A percentile compares a stretch with the other conserved stretches of the same genome.
These are phyloP conservation scores for Candida awuae DNA, from an alignment of 805 yeast genomes.

Conservation along the genomic window DNA sequence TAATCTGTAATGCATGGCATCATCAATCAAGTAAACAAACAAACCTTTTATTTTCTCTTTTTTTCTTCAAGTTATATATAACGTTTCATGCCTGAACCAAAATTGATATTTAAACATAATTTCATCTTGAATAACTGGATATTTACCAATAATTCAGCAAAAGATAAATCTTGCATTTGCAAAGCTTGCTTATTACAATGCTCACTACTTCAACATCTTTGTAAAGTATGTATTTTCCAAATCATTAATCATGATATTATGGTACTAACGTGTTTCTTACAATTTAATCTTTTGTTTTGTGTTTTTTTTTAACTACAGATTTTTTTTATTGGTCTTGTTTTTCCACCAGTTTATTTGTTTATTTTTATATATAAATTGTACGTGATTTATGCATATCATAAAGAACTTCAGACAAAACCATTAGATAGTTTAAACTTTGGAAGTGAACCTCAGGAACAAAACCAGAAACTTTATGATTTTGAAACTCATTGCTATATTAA, in stretches of 20 bases:
- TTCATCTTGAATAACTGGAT: neutral
- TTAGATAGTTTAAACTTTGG: neutral
- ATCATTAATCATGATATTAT: neutral
- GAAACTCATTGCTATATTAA: slow-evolving; percentile 12
- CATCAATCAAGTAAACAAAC: no score
- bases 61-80: no score
- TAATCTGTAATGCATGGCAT: no score
- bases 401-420: neutral
- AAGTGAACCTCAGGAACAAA: no score
- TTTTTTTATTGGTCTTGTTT: slow-evolving; percentile 8
- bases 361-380: slow-evolving; percentile 6
- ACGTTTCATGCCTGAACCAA: no score
- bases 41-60: no score
- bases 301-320: slow-evolving; percentile 6
- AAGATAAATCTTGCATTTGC: slow-evolving; percentile 4
- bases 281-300: no score
- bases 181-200: slow-evolving; percentile 7
- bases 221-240: neutral
- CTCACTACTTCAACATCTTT: neutral
- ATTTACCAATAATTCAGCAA: neutral
- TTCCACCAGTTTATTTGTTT: slow-evolving; percentile 7
- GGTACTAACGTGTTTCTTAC: no score
- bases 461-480: slow-evolving; percentile 6
- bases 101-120: neutral
- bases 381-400: neutral